Evolutionary conservation across 2,329 filamentous ascomycete genomes (phyloP), one percentile per base, ranked within the genome.

Genomic region (Colletotrichum tamarilloi): DNA sequence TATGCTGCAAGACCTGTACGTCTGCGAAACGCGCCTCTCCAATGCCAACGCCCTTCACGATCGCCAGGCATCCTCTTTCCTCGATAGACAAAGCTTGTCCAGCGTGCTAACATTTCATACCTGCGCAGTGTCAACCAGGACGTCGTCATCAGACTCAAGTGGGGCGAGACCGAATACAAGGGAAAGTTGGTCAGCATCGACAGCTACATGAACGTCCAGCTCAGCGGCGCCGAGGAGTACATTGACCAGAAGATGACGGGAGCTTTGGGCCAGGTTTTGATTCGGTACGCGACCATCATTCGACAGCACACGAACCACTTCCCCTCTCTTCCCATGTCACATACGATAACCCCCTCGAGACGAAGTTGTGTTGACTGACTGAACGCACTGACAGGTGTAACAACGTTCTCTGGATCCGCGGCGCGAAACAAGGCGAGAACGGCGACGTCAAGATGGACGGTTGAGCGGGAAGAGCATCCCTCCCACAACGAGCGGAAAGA

Each of bases 191-290:
- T 98, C 81, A 96, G 93, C 79, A 94, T 97, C 81, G 97, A 99
- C 86, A 95, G 94, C 81, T 99, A 99, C 88, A 98, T 99, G 96
- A 99, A 99, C 87, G 92, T 99, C 76, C 95, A 98, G 86, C 90
- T 99, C 76, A 92, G 92, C 77, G 92, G 93, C 79, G 95, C 96
- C 64, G 94, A 98, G 85, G 97, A 99, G 84, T 98, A 93, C 85
- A 94, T 98, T 80, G 92, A 95, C 81, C 93, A 94, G 77, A 94
- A 97, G 89, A 92, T 91, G 82, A 95, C 93, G 46, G 96, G 95
- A 70, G 91, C 91, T 62, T 85, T 99, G 76, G 97, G 97, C 7
- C 93, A 98, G 84, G 95, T 99, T 58, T 84, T 99, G 79, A 98
- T 99, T 80, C 89, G 96, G 93, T 97, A 84, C 74, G 87, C 6